These are phyloP conservation scores for Yamadazyma conglobata DNA, from an alignment of 1,139 yeast species.

Conservation along the genomic window DNA sequence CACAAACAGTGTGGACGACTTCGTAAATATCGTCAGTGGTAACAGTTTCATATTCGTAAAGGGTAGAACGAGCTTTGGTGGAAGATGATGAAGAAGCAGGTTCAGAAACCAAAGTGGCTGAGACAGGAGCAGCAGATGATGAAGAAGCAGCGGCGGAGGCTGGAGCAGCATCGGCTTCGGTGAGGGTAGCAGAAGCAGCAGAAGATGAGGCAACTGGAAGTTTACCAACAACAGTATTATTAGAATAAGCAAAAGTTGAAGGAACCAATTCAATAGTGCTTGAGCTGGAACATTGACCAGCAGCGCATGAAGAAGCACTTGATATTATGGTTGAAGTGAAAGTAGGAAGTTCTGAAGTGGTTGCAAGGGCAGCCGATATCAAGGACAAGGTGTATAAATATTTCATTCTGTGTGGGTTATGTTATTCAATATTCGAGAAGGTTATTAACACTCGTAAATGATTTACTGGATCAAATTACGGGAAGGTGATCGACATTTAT, in stretches of 20 bases:
- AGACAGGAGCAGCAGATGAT: conserved; percentile 3
- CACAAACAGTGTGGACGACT: conserved; percentile 37
- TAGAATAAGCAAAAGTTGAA: conserved; percentile 24
- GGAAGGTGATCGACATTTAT: too few relatives aligned
- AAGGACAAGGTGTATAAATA: conserved; percentile 14
- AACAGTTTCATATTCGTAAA: conserved; percentile 30
- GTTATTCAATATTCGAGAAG: not conserved
- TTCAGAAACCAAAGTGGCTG: too few relatives aligned
- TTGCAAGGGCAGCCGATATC: conserved; percentile 23
- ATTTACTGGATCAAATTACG: too few relatives aligned
- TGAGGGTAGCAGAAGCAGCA: too few relatives aligned
- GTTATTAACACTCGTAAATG: conserved; percentile 2
- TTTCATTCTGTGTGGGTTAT: conserved; percentile 6
- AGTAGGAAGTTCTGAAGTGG: conserved; percentile 19
- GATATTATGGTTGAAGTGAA: conserved; percentile 29
- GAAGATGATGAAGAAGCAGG: conserved; percentile 7
- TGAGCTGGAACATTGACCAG: conserved; percentile 11
- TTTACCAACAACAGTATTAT: conserved; percentile 11
- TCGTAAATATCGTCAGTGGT: conserved; percentile 21
- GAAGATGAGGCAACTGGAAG: conserved; percentile 1
- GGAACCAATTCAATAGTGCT: conserved; percentile 19
- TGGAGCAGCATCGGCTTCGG: not conserved
- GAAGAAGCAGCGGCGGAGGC: conserved; percentile 1
- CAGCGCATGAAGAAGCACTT: conserved; percentile 18
- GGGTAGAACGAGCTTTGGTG: conserved; percentile 17